Percentiles rank a stretch among this genome's conserved stretches.
phyloP scores from a whole-genome alignment of 1,284 basidiomycete species.

The Pholiota adiposa region DNA sequence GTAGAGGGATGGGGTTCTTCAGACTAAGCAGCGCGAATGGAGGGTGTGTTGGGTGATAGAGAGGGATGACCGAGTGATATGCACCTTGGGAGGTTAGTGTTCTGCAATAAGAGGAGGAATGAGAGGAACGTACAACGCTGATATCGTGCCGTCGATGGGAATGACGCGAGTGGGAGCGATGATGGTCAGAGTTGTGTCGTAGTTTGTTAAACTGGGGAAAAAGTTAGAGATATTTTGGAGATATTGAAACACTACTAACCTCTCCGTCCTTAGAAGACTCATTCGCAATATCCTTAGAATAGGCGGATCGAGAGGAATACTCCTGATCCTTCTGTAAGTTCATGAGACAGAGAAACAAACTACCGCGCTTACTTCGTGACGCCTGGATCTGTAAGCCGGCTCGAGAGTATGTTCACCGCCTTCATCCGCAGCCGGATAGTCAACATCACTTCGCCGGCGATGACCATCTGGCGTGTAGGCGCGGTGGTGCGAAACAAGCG shows the following conservation, averaged over 20 bases:
- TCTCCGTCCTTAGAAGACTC: no score
- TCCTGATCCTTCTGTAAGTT: not conserved
- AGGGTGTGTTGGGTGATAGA: not conserved
- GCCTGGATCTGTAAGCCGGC: not conserved
- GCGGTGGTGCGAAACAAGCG: no score
- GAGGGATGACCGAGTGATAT: not conserved
- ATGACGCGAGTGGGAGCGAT: not conserved
- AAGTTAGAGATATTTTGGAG: no score
- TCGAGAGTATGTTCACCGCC: not conserved
- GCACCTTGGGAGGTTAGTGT: conserved; percentile 20
- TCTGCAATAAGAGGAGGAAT: not conserved
- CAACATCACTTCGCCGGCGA: not conserved
- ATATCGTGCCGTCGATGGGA: not conserved
- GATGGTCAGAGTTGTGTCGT: not conserved
- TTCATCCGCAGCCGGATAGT: not conserved
- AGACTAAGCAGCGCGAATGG: not conserved
- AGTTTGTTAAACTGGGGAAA: not conserved
- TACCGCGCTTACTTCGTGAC: not conserved
- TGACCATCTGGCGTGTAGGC: not conserved
- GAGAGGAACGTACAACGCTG: conserved; percentile 15
- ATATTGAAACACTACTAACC: no score
- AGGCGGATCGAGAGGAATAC: not conserved
- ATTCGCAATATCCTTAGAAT: no score
- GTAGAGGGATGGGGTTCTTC: not conserved
- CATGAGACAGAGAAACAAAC: not conserved